Evolutionary conservation across 139 green algal genomes (phyloP).

Genomic region (Picochlorum sp.): DNA sequence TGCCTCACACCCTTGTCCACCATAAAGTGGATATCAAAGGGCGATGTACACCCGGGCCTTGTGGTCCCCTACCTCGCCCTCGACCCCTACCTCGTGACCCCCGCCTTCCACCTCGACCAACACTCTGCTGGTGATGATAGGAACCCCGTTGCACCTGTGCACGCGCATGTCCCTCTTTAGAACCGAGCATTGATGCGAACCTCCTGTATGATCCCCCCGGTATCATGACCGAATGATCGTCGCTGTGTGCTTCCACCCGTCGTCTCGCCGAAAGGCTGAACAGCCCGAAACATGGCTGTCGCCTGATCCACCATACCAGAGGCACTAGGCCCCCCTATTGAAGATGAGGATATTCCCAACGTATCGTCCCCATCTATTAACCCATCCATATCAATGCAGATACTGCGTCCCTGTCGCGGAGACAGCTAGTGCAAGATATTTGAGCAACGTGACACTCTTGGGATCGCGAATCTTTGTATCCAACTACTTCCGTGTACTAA

Average conservation of each 20-base stretch:
- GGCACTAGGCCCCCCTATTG: constrained; percentile 6
- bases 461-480: too few relatives aligned
- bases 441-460: too few relatives aligned
- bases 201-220: not conserved
- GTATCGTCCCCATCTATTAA: constrained; percentile 47
- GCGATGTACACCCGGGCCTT: constrained; percentile 1
- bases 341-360: constrained; percentile 39
- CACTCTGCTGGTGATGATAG: not conserved
- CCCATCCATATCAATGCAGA: not conserved
- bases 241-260: not conserved
- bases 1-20: constrained; percentile 26
- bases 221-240: not conserved
- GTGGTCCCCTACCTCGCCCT: constrained; percentile 7
- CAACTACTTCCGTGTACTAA: too few relatives aligned
- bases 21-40: constrained; percentile 12
- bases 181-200: too few relatives aligned
- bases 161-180: too few relatives aligned
- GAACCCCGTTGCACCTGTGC: not conserved
- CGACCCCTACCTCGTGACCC: not conserved
- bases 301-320: constrained; percentile 20
- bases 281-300: constrained; percentile 20
- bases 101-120: not conserved
- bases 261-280: constrained; percentile 6
- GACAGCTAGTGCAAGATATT: too few relatives aligned
- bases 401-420: too few relatives aligned